Evolutionary conservation across 1,284 basidiomycete species (phyloP), one percentile per base, ranked within the genome.

Genomic region (Trichosporon ovoides): DNA sequence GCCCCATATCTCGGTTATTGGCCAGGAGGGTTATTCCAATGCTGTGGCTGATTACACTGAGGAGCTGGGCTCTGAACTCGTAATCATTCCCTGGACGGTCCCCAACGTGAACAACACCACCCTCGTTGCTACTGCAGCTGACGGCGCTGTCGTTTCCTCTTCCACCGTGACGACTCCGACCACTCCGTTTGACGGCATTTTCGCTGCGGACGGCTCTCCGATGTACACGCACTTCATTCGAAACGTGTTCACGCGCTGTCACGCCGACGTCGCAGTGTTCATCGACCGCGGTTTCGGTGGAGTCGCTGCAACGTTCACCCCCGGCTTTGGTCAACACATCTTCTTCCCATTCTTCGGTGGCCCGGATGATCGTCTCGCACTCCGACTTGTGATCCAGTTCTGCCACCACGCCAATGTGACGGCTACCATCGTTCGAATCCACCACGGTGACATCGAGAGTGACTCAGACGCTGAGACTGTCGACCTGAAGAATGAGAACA

Each of bases 301-400:
- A 20, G 69, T 59, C 62, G 53, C 68, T 35, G 34, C 72, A 55
- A 67, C 67, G 20, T 56, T 62, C 11, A 67, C 69, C 10, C 61
- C 58, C 10, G 74, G 73, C 2, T 61, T 68, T 48, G 69, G 75
- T 34, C 83, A 86, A 64, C 89, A 89, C 66, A 75, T 93, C 53
- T 87, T 93, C 78, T 74, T 95, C 37, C 88, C 89, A 0, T 96
- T 95, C 83, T 88, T 92, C 72, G 93, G 92, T 52, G 93, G 93
- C 0, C 87, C 90, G 0, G 93, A 97, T 74, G 93, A 96, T 70
- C 84, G 93, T 2, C 82, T 90, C 10, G 89, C 91, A 0, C 79
- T 96, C 22, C 78, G 83, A 36, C 85, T 94, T 67, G 81, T 89
- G 10, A 83, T 89, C 12, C 90, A 93, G 75, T 80, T 94, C 13